A percentile compares a stretch with the other conserved stretches of the same genome.
These are phyloP conservation scores for Rhamnella rubrinervis DNA, from an alignment of 331 rosid species.

Conservation along the genomic window DNA sequence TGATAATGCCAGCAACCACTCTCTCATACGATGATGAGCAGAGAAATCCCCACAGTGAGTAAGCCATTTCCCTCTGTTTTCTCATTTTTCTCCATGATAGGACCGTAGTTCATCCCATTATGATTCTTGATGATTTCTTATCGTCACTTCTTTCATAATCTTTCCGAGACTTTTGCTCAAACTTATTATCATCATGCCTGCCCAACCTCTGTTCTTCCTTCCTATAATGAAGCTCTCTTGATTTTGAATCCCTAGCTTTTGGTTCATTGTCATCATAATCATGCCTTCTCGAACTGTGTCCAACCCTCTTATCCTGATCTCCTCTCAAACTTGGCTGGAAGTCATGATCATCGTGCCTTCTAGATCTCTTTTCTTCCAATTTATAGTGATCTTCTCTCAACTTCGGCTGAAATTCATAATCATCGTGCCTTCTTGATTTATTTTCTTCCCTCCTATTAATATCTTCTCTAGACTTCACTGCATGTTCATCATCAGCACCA, in stretches of 20 bases:
- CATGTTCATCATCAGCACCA: conserved; percentile 38
- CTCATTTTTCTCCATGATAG: not conserved
- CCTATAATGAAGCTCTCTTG: not conserved
- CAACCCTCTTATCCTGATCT: conserved; percentile 32
- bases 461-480: conserved; percentile 39
- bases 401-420: conserved; percentile 12
- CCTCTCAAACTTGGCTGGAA: conserved; percentile 14
- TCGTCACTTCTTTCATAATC: conserved; percentile 3
- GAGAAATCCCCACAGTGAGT: conserved; percentile 16
- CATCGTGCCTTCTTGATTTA: conserved; percentile 39
- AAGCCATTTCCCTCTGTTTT: not conserved
- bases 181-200: not conserved
- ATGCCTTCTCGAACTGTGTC: conserved; percentile 20
- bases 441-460: conserved; percentile 47
- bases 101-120: conserved; percentile 10
- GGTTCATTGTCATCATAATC: conserved; percentile 5
- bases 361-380: conserved; percentile 52
- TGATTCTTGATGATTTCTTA: not conserved
- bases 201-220: conserved; percentile 1
- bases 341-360: conserved; percentile 30
- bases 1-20: not conserved
- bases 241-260: not conserved
- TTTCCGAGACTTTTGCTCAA: conserved; percentile 13
- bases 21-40: conserved; percentile 1
- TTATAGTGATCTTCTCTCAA: conserved; percentile 40